phyloP scores from a whole-genome alignment of 139 green algal species.

The Coccomyxa sp. region DNA sequence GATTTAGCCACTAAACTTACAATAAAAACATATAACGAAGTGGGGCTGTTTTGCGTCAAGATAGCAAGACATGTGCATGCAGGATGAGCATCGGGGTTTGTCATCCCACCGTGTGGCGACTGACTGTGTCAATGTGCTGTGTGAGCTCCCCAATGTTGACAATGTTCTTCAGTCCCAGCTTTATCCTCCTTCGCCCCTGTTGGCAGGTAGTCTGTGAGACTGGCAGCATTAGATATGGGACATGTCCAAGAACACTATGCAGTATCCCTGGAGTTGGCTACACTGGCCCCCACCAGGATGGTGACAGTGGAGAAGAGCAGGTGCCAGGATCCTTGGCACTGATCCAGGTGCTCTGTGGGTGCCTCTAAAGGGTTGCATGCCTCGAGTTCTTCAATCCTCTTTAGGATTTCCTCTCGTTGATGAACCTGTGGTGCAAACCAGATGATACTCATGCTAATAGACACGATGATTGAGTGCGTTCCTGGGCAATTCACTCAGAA shows the following conservation, averaged over 20 bases:
- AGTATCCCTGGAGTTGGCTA: neutral
- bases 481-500: neutral
- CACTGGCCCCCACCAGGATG: slow-evolving; percentile 49
- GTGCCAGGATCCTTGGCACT: slow-evolving; percentile 56
- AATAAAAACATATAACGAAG: neutral
- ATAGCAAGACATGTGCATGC: no score
- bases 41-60: neutral
- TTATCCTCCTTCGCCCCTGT: slow-evolving; percentile 65
- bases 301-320: slow-evolving; percentile 78
- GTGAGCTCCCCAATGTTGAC: slow-evolving; percentile 68
- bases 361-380: slow-evolving; percentile 25
- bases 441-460: neutral
- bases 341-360: slow-evolving; percentile 36
- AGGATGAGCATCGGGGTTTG: neutral
- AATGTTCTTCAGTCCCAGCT: slow-evolving; percentile 76
- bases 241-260: neutral
- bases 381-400: slow-evolving; percentile 48
- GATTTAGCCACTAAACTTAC: neutral
- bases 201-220: no score
- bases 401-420: slow-evolving; percentile 37
- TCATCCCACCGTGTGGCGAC: neutral
- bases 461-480: neutral
- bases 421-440: slow-evolving; percentile 26
- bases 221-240: no score
- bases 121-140: slow-evolving; percentile 62